Base-by-base conservation (phyloP, 805 yeast species). In the Candida krabiensis region DNA sequence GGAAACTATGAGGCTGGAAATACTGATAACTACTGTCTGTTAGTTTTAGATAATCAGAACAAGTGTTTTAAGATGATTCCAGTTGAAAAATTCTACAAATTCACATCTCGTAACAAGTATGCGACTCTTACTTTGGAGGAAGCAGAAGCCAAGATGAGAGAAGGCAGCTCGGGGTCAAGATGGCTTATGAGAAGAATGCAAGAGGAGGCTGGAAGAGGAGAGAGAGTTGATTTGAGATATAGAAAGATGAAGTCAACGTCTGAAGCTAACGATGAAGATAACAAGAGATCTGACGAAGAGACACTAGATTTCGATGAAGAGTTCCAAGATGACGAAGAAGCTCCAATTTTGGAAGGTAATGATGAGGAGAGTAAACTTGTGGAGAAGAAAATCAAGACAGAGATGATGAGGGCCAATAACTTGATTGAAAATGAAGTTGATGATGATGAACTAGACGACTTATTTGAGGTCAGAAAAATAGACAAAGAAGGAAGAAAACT, bases 281-380 rank as follows among this genome's bases (percentile, higher is more conserved):
- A 49, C 19, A 64, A 63, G 30, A 69, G 71, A 40, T 82, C 88
- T 9, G 96, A 88, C 41, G 88, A 86, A 47, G 97, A 90, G 48
- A 97, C 89, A 56, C 67, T 93, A 54, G 99, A 91, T 64, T 91
- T 73, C 55, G 97, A 93, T 51, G 98, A 93, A 60, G 97, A 90
- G 60, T 93, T 93, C 64, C 97, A 93, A 19, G 99, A 93, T 62
- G 99, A 93, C 61, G 99, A 93, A 66, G 99, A 91, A 60, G 98
- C 98, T 2, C 99, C 99, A 19, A 86, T 93, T 42, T 79, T 91
- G 72, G 98, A 91, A 55, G 96, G 96, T 32, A 80, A 90, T 44
- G 98, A 91, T 56, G 96, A 93, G 55, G 98, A 93, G 56, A 86
- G 87, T 60, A 89, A 85, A 60, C 85, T 88, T 46, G 85, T 89